Conservation (phyloP, 257 asterid genomes). For the Phtheirospermum japonicum region DNA sequence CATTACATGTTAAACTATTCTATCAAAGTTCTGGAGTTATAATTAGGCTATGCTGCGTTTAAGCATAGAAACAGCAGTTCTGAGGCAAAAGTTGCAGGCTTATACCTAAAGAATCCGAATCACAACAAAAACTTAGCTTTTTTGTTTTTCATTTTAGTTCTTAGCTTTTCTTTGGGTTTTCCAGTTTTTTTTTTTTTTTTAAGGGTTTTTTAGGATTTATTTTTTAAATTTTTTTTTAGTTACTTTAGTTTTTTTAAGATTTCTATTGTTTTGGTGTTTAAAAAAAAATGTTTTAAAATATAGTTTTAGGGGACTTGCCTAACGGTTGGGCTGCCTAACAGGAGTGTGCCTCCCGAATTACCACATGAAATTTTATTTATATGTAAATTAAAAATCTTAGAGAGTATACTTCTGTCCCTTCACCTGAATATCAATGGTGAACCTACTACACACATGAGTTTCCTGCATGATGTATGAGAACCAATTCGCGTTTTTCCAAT, state of each 20-base stretch:
- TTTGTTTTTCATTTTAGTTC: too few species aligned
- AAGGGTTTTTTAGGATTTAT: too few species aligned
- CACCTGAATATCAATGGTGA: conserved; percentile 5
- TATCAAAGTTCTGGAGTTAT: conserved; percentile 6
- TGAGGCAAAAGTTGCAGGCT: conserved; percentile 11
- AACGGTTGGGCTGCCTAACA: too few species aligned
- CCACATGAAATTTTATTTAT: too few species aligned
- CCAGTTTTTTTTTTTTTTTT: too few species aligned
- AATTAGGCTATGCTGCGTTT: neutral
- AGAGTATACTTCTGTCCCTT: conserved; percentile 6
- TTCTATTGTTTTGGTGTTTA: too few species aligned
- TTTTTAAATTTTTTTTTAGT: too few species aligned
- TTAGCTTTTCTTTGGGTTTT: too few species aligned
- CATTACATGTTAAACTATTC: conserved; percentile 9
- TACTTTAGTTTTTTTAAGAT: neutral
- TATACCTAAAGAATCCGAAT: neutral
- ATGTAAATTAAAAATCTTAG: neutral
- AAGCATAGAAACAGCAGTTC: neutral
- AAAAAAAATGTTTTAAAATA: too few species aligned
- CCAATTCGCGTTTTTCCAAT: neutral
- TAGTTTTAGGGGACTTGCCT: too few species aligned
- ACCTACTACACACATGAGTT: neutral
- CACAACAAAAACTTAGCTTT: too few species aligned
- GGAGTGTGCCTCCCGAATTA: too few species aligned
- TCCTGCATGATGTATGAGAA: conserved; percentile 9